Evolutionary conservation across 2,329 filamentous ascomycete species (phyloP).

Genomic region (Penicillium sp.): DNA sequence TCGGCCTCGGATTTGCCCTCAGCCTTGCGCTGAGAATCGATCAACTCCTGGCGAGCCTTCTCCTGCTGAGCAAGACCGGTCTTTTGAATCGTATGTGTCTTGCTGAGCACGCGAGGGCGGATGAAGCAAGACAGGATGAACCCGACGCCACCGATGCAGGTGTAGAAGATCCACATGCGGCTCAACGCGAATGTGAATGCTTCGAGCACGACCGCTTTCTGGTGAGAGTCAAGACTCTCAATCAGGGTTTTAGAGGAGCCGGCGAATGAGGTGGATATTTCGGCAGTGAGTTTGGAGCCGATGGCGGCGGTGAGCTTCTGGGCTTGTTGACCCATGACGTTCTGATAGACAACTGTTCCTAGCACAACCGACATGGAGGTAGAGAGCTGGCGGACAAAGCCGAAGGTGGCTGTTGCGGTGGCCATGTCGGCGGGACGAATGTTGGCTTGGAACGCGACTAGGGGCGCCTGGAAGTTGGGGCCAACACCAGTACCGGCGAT

Average conservation of each 20-base stretch:
- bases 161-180: conserved; percentile 54
- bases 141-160: conserved; percentile 35
- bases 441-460: conserved; percentile 63
- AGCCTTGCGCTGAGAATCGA: conserved; percentile 54
- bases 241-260: conserved; percentile 37
- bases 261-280: conserved; percentile 33
- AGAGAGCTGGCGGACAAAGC: conserved; percentile 59
- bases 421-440: conserved; percentile 61
- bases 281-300: conserved; percentile 26
- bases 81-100: conserved; percentile 43
- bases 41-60: conserved; percentile 38
- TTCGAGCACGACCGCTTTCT: conserved; percentile 39
- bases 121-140: conserved; percentile 43
- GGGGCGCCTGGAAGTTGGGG: conserved; percentile 61
- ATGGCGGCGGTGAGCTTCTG: conserved; percentile 28
- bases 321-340: conserved; percentile 35
- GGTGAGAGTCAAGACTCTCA: conserved; percentile 28
- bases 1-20: conserved; percentile 61
- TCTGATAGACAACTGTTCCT: conserved; percentile 51
- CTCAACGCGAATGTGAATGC: conserved; percentile 45
- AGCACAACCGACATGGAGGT: conserved; percentile 59
- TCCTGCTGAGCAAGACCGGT: conserved; percentile 48
- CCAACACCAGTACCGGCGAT: conserved; percentile 61
- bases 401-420: conserved; percentile 61
- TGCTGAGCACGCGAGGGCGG: conserved; percentile 37